Evolutionary conservation across 345 rosid genomes (phyloP), one percentile per base, ranked within the genome.

Genomic region (Combretum micranthum): DNA sequence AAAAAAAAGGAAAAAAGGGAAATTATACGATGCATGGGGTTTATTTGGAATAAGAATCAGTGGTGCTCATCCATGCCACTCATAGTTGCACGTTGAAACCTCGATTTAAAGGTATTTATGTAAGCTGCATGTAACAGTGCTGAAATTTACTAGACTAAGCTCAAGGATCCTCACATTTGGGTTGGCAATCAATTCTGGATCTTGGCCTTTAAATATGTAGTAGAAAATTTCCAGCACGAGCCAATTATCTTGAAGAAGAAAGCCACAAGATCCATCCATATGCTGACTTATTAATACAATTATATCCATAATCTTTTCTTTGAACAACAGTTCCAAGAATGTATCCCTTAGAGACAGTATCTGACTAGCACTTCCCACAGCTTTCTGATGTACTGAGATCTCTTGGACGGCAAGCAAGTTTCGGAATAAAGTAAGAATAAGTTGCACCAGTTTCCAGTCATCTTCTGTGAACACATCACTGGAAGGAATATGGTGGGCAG

Each of bases 381-480:
- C 79, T 65, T 89, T 89, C 56, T 86, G 99, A 59, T 72, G 57
- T 39, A 67, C 66, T 3, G 90, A 73, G 17, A 89, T 65, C 54
- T 85, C 95, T 67, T 87, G 97, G 50, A 89, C 69, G 44, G 99
- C 94, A n/a, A 93, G 85, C 59, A 93, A 61, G 62, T 93, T 93
- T 51, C 90, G 79, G 58, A 93, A 87, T 15, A 89, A 64, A 48
- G 97, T 89, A 67, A 93, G 78, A 23, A 89, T 80, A 43, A 93
- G 88, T 79, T 89, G 97, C 66, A 87, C 77, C 83, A 93, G 66
- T 75, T 93, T 93, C 99, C 97, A 93, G 68, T 93, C 96, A 67
- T 93, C 99, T 72, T 93, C 99, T 0, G 75, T 70, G 69, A 93
- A 85, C 46, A 67, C 53, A 53, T 89, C 86, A 49, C 99, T 93